These are phyloP conservation scores for Trypanosoma caninum DNA, from an alignment of 208 protist species.

Conservation along the genomic window DNA sequence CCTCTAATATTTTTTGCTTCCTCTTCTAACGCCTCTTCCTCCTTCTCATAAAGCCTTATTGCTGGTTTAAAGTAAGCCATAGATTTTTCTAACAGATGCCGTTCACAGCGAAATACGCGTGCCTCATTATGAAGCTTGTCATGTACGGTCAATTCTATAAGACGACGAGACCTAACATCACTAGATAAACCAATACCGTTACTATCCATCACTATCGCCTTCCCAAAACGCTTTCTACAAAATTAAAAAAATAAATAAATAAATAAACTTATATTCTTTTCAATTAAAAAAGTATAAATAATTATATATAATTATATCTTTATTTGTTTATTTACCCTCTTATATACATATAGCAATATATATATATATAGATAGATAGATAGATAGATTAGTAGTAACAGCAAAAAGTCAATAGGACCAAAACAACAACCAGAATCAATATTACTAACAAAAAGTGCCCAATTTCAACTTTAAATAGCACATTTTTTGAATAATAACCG, in stretches of 20 bases:
- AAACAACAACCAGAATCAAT: neutral
- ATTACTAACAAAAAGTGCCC: too few relatives aligned
- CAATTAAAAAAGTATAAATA: neutral
- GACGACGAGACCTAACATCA: neutral
- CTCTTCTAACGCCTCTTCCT: slow-evolving; percentile 24
- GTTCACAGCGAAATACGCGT: slow-evolving; percentile 45
- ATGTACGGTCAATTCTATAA: slow-evolving; percentile 59
- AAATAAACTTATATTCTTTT: neutral
- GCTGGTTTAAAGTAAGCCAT: slow-evolving; percentile 71
- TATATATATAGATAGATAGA: neutral
- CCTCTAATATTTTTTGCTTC: neutral
- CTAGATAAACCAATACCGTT: neutral
- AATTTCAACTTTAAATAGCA: too few relatives aligned
- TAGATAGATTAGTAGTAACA: neutral
- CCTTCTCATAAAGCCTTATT: slow-evolving; percentile 41
- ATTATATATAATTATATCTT: neutral
- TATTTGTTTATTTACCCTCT: neutral
- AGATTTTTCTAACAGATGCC: slow-evolving; percentile 32
- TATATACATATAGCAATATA: neutral
- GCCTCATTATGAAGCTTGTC: slow-evolving; percentile 37
- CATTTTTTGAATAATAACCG: too few relatives aligned
- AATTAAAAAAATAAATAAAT: neutral
- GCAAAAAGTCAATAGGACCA: neutral
- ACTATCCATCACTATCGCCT: neutral
- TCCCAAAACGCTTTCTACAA: neutral